Evolutionary conservation across 768 basidiomycete species (phyloP), one percentile per base, ranked within the genome.

Genomic region (Kwoniella sp.): DNA sequence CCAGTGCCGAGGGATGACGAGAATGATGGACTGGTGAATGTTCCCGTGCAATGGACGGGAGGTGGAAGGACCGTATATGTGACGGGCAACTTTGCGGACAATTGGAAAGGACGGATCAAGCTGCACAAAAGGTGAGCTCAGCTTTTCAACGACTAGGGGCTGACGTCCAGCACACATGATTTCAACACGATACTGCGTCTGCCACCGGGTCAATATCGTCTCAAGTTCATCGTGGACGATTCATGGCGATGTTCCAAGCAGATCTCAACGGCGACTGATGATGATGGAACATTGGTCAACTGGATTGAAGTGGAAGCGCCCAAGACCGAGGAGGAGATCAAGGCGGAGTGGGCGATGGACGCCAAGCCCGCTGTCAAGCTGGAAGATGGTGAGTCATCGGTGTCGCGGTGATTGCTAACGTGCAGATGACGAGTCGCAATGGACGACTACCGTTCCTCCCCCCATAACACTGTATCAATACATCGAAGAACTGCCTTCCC

Each of bases 221-320:
- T 96, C 70, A 88, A 91, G 52, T 98, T 95, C 79, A 82, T 96
- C 59, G 88, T 98, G 55, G 93, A 98, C 71, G 88, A 86, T 40
- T 81, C 83, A 39, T 89, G 86, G 84, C 82, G 85, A 56, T 82
- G 77, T 46, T 77, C 77, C 11, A 75, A 76, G 62, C 69, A 75
- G 51, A 66, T 84, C n/a, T 84, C 86, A 22, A 89, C 89, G 0
- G 89, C 92, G 40, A 89, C 91, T 69, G 91, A 96, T 70, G 87
- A 90, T 65, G 77, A 78, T 46, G 93, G 93, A 27, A 86, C 86
- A 23, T 79, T 98, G 38, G 89, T 93, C 46, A 98, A 98, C 76
- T 96, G 93, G 70, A 84, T 98, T 52, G 84, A 85, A 37, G 86
- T 88, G 1, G 64, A 63, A 46, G 58, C 66, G 74, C 79, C 33